phyloP scores from a whole-genome alignment of 2,329 filamentous ascomycete genomes.

The Celoporthe dispersa region DNA sequence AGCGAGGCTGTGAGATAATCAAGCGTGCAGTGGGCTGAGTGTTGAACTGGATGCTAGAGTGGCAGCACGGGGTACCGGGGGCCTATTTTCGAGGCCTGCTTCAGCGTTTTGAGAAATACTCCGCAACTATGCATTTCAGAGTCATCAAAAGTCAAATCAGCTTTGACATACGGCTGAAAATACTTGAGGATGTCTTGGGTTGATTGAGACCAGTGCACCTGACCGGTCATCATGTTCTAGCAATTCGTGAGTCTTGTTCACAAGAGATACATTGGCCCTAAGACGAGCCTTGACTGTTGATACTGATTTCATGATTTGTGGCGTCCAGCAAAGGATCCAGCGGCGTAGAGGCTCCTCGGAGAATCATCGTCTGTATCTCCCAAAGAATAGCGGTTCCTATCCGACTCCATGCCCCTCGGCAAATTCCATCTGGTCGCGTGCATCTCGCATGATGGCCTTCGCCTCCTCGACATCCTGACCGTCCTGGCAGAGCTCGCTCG shows the following conservation, averaged over 20 bases:
- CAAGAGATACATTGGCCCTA: background rate
- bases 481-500: conserved; percentile 91
- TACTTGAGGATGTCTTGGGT: background rate
- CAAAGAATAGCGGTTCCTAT: conserved; percentile 13
- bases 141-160: background rate
- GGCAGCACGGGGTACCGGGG: too few species aligned
- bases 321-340: background rate
- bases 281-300: background rate
- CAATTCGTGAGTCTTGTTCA: conserved; percentile 2
- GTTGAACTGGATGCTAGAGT: background rate
- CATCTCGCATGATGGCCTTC: conserved; percentile 87
- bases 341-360: background rate
- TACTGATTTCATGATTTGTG: background rate
- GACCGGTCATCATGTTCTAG: conserved; percentile 20
- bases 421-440: conserved; percentile 73
- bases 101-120: background rate
- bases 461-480: conserved; percentile 97
- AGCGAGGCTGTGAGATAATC: background rate
- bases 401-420: conserved; percentile 32
- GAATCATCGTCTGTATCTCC: background rate
- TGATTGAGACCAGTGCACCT: conserved; percentile 3
- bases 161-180: too few species aligned
- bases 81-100: background rate
- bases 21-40: background rate
- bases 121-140: background rate